Base-by-base conservation (phyloP, 192 early-diverging fungal genomes). In the Mortierella antarctica region DNA sequence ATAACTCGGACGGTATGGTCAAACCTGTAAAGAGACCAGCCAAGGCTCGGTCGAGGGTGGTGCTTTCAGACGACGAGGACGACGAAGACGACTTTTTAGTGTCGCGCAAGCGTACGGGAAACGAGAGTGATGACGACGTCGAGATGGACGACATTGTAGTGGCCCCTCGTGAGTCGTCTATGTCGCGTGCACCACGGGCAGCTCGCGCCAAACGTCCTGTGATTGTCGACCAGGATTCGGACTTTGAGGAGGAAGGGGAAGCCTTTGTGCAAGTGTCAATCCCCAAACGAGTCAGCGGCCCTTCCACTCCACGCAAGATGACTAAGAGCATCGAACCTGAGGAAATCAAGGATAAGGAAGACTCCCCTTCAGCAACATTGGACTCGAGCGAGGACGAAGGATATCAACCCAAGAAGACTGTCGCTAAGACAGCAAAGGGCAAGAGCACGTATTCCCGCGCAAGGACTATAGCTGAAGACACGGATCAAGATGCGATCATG, bases 91-190 rank as follows among this genome's bases (percentile, higher is more conserved):
- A 42, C 41, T 78, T 65, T 70, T 62, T 20, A 9, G 13, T 1
- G 5, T 41, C 62, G 1, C 18, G 21, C 18, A 75, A 60, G 14
- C 23, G 64, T 14, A 39, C 40, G 39, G 47, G 46, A 3, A 39
- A 67, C 57, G 69, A 79, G n/a, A 69, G 68, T 23, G 77, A 58
- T 18, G 63, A 70, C 6, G 65, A 67, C 20, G 55, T 62, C 0
- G 13, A 62, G 47, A 72, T 80, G 70, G 74, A 76, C 13, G 74
- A 69, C n/a, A 54, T 76, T n/a, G 65, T 60, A 12, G 64, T 79
- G 17, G 39, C 63, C 4, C 69, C 76, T 1, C 69, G 76, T 15
- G 63, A 66, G 55, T 50, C 56, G 4, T 70, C 67, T 11, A 20
- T 31, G 31, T 45, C 76, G 17, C 62, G 76, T 15, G 77, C 70